phyloP scores from a whole-genome alignment of 2,329 filamentous ascomycete genomes.

The Claviceps pazoutovae region DNA sequence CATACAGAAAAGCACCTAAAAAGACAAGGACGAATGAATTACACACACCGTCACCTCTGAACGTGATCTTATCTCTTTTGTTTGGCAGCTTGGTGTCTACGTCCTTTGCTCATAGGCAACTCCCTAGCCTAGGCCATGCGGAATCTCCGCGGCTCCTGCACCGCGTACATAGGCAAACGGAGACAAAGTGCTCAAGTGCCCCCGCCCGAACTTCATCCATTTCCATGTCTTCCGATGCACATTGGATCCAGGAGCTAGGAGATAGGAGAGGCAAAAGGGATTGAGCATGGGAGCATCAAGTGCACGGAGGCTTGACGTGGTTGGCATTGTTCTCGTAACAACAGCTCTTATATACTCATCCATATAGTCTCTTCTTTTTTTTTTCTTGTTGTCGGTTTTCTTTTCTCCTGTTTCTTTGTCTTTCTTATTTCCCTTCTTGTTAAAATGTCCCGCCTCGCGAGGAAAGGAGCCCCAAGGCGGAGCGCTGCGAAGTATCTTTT shows the following conservation, averaged over 20 bases:
- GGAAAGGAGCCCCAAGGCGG: not conserved
- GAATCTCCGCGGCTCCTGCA: not conserved
- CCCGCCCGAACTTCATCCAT: not conserved
- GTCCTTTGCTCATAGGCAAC: not conserved
- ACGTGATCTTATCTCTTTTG: not conserved
- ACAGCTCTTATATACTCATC: not conserved
- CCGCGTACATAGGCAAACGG: not conserved
- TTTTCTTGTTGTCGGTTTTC: not conserved
- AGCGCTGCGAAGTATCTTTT: not conserved
- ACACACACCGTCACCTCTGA: not conserved
- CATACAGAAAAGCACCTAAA: too few relatives aligned
- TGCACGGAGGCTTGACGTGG: slow-evolving; percentile 1
- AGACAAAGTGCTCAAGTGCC: not conserved
- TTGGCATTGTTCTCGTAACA: slow-evolving; percentile 3
- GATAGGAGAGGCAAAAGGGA: not conserved
- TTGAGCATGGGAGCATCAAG: slow-evolving; percentile 2
- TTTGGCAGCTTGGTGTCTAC: not conserved
- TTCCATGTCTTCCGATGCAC: slow-evolving; percentile 3
- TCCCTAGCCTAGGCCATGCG: not conserved
- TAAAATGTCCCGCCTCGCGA: not conserved
- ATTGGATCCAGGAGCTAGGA: slow-evolving; percentile 4
- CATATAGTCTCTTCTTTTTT: not conserved
- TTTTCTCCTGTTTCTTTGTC: too few relatives aligned
- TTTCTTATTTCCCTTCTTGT: not conserved
- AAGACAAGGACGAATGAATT: too few relatives aligned